These are phyloP conservation scores for Bathelium albidoporum DNA, from an alignment of 495 filamentous ascomycete species.

Conservation along the genomic window DNA sequence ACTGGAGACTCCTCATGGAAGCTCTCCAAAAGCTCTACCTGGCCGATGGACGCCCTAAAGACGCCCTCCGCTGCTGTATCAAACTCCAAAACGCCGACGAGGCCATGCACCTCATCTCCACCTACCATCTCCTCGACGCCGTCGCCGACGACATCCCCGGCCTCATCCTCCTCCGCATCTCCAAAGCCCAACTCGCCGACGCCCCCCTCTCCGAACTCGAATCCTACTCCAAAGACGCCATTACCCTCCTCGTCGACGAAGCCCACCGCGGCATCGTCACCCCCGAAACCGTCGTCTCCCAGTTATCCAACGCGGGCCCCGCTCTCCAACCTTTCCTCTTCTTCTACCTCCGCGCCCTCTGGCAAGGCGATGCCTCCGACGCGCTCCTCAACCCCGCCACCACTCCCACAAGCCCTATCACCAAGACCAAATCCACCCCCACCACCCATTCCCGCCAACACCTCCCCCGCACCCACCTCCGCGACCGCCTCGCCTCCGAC, in stretches of 20 bases:
- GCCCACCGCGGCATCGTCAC: constrained; percentile 78
- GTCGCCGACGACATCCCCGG: constrained; percentile 80
- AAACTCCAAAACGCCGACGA: constrained; percentile 82
- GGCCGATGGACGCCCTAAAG: constrained; percentile 62
- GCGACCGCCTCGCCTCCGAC: constrained; percentile 34
- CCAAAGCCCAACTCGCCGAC: constrained; percentile 54
- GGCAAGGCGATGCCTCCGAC: constrained; percentile 54
- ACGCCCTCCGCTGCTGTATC: constrained; percentile 83
- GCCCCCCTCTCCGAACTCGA: constrained; percentile 64
- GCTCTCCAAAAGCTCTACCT: constrained; percentile 75
- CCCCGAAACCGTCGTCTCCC: constrained; percentile 63
- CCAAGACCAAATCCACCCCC: constrained; percentile 5
- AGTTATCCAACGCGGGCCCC: constrained; percentile 44
- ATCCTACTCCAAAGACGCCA: constrained; percentile 65
- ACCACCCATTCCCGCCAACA: constrained; percentile 11
- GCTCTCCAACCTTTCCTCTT: constrained; percentile 59
- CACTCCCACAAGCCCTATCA: constrained; percentile 33
- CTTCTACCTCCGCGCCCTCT: constrained; percentile 81
- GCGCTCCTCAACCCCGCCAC: constrained; percentile 13
- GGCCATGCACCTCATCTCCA: constrained; percentile 71
- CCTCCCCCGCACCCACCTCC: constrained; percentile 16
- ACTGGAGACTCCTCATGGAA: constrained; percentile 78
- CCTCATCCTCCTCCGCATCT: constrained; percentile 77
- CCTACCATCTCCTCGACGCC: constrained; percentile 74
- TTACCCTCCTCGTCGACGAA: constrained; percentile 79